A percentile compares a stretch with the other conserved stretches of the same genome.
Conservation (phyloP, 1,284 basidiomycete species). For the Caloboletus firmus region DNA sequence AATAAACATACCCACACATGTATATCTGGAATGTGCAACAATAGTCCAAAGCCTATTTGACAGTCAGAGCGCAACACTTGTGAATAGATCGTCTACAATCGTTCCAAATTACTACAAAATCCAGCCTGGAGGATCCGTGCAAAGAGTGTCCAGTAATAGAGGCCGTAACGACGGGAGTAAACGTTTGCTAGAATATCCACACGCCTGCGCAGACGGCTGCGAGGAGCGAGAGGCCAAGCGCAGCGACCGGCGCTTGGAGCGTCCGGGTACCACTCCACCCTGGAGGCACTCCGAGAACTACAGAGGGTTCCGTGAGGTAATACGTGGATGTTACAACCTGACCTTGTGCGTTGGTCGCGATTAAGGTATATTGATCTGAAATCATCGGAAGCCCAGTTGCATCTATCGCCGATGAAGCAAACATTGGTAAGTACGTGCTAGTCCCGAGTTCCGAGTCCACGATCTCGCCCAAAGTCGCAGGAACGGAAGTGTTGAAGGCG, state of each 20-base stretch:
- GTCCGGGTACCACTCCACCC: constrained; percentile 29
- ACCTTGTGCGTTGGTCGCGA: constrained; percentile 48
- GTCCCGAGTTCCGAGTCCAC: constrained; percentile 61
- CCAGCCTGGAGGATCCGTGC: not conserved
- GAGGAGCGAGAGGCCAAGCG: constrained; percentile 17
- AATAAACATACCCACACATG: not conserved
- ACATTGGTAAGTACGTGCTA: constrained; percentile 65
- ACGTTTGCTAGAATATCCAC: constrained; percentile 20
- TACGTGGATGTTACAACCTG: constrained; percentile 45
- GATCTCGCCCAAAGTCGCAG: constrained; percentile 53
- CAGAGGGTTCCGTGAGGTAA: constrained; percentile 39
- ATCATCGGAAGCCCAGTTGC: constrained; percentile 50
- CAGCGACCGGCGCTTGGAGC: constrained; percentile 9
- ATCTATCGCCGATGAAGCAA: constrained; percentile 37
- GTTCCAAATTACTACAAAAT: not conserved
- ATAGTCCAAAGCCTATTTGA: not conserved
- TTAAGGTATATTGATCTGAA: constrained; percentile 45
- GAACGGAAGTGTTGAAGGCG: constrained; percentile 67
- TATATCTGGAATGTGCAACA: not conserved
- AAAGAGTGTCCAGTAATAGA: constrained; percentile 3
- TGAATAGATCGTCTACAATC: not conserved
- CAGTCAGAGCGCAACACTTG: not conserved
- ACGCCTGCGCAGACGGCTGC: constrained; percentile 7
- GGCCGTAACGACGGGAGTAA: not conserved
- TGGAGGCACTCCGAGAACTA: constrained; percentile 52